Evolutionary conservation across 257 asterid species (phyloP).

Genomic region (Lycium barbarum): DNA sequence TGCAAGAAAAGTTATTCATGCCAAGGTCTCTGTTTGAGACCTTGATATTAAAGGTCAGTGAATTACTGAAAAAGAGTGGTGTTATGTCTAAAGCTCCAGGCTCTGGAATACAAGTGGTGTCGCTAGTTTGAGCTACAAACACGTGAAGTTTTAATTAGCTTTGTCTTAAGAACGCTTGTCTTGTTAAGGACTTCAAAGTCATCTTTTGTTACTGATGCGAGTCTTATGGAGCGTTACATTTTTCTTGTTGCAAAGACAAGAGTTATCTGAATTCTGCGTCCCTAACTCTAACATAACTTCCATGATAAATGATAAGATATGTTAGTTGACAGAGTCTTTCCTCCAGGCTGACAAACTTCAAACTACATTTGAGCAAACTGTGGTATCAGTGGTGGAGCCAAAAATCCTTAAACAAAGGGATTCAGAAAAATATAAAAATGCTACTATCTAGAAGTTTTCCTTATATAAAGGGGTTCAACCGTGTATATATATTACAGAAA

Average conservation of each 20-base stretch:
- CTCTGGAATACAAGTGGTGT: background rate
- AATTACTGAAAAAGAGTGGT: background rate
- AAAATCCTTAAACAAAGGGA: no score
- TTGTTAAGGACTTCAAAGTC: slow-evolving; percentile 10
- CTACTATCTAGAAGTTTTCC: no score
- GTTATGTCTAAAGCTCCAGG: background rate
- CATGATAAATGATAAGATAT: background rate
- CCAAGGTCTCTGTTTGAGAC: background rate
- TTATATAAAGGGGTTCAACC: no score
- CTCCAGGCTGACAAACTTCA: background rate
- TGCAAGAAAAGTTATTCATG: background rate
- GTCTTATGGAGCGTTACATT: background rate
- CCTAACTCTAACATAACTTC: background rate
- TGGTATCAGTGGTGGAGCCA: no score
- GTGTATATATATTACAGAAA: no score
- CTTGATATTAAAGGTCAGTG: background rate
- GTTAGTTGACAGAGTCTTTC: background rate
- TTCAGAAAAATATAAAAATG: no score
- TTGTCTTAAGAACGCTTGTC: background rate
- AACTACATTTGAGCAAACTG: background rate
- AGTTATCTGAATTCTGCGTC: background rate
- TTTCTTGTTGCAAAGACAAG: background rate
- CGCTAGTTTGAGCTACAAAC: background rate
- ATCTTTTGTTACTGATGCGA: background rate
- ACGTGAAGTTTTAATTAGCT: background rate